phyloP scores from a whole-genome alignment of 257 asterid genomes.

The Primulina tabacum region DNA sequence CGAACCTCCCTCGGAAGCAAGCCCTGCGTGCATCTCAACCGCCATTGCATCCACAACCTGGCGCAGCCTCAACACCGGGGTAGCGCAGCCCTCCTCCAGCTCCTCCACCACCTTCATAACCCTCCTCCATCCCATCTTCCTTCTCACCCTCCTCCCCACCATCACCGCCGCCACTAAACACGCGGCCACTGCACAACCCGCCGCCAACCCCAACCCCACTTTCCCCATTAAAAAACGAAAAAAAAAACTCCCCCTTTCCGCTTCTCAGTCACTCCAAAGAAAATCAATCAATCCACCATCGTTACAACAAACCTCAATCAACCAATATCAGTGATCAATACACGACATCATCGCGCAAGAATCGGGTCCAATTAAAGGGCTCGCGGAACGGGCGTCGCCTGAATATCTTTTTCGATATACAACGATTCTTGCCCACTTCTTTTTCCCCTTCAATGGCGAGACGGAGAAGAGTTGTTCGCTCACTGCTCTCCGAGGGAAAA shows the following conservation, averaged over 20 bases:
- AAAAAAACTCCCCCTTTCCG: background rate
- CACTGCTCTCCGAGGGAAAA: slow-evolving; percentile 12
- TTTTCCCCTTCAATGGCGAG: slow-evolving; percentile 35
- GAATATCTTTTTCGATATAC: background rate
- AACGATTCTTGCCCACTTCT: slow-evolving; percentile 4
- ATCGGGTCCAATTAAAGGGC: background rate
- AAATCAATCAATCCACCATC: slow-evolving; percentile 40
- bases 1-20: slow-evolving; percentile 89
- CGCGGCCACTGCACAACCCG: slow-evolving; percentile 74
- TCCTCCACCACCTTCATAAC: slow-evolving; percentile 60
- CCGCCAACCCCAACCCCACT: slow-evolving; percentile 55
- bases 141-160: slow-evolving; percentile 57
- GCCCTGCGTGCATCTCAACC: slow-evolving; percentile 96
- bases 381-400: slow-evolving; percentile 26
- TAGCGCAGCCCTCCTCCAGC: slow-evolving; percentile 66
- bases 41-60: slow-evolving; percentile 95
- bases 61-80: slow-evolving; percentile 63
- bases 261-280: slow-evolving; percentile 4
- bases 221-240: slow-evolving; percentile 40
- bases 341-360: slow-evolving; percentile 9
- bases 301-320: background rate
- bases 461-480: slow-evolving; percentile 34
- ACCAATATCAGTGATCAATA: slow-evolving; percentile 21
- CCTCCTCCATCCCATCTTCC: slow-evolving; percentile 62
- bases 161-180: slow-evolving; percentile 62